Evolutionary conservation across 345 rosid species (phyloP).

Genomic region (Gynandropsis gynandra): DNA sequence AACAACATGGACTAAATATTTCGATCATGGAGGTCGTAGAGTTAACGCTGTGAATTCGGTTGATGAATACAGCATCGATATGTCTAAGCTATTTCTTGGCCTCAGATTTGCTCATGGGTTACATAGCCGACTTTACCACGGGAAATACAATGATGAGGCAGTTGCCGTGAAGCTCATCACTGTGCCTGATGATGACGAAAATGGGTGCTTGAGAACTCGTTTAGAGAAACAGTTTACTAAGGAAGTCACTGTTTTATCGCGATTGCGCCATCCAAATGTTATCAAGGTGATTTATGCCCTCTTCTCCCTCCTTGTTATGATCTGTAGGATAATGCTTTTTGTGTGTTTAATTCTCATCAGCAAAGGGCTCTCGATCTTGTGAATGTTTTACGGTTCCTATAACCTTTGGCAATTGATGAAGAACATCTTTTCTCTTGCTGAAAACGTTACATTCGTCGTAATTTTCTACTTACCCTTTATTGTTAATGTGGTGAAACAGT

Average conservation of each 20-base stretch:
- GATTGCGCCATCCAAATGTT: slow-evolving; percentile 65
- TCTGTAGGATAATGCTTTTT: slow-evolving; percentile 2
- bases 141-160: slow-evolving; percentile 79
- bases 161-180: slow-evolving; percentile 94
- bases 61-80: slow-evolving; percentile 62
- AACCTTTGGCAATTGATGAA: neutral
- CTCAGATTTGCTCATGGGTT: slow-evolving; percentile 93
- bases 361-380: too few species aligned
- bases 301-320: neutral
- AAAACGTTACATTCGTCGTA: neutral
- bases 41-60: slow-evolving; percentile 66
- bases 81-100: slow-evolving; percentile 85
- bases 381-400: neutral
- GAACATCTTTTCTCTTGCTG: neutral
- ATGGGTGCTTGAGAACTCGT: slow-evolving; percentile 52
- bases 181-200: slow-evolving; percentile 85
- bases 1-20: slow-evolving; percentile 72
- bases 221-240: slow-evolving; percentile 78
- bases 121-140: slow-evolving; percentile 87
- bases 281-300: slow-evolving; percentile 55
- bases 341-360: neutral
- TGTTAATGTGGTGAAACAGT: slow-evolving; percentile 36
- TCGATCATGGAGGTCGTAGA: slow-evolving; percentile 74
- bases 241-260: slow-evolving; percentile 78
- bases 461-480: slow-evolving; percentile 16